Evolutionary conservation across 148 eudicot species (phyloP), one percentile per base, ranked within the genome.

Genomic region (Dianthus caryophyllus): DNA sequence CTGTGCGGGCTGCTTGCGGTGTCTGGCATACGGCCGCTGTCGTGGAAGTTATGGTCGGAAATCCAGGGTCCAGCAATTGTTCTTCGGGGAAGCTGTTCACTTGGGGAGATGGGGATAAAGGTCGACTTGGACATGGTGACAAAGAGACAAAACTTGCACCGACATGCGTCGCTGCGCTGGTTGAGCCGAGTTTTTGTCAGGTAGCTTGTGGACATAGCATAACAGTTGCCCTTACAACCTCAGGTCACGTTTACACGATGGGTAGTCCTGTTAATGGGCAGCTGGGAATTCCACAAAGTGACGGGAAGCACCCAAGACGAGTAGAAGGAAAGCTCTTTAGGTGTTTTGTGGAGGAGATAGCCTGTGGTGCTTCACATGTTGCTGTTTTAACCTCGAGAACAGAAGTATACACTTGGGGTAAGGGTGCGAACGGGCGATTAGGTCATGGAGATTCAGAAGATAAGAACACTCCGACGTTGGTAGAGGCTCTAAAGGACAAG

Each of bases 11-110:
- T 62, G 87, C 95, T 71, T 93, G 98, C 83, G 98, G 98, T 44
- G 95, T 86, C 61, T 93, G 98, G 98, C 98, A 93, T 79, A 90
- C 98, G 58, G 98, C 98, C 76, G 98, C 98, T 18, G 95, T 93
- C 68, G 92, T 93, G 67, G 98, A 93, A 82, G 95, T 93, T 72
- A 90, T 93, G 96, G 95, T 87, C 49, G 98, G 96, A 69, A 90
- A 77, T 78, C 81, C 92, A 30, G 87, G 95, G 71, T 87, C 98
- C 65, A 84, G 96, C 66, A 93, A 88, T 78, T 87, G 94, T 74
- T 93, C 98, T 69, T 93, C 98, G 6, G 98, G 96, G 27, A 93
- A 93, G 68, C 82, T 93, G 38, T 93, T 93, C 73, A 93, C 98
- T 48, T 93, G 98, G 98, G 98, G 98, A 56, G 98, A 93, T 79